phyloP scores from a whole-genome alignment of 768 basidiomycete species.

The Royoungia palumana region DNA sequence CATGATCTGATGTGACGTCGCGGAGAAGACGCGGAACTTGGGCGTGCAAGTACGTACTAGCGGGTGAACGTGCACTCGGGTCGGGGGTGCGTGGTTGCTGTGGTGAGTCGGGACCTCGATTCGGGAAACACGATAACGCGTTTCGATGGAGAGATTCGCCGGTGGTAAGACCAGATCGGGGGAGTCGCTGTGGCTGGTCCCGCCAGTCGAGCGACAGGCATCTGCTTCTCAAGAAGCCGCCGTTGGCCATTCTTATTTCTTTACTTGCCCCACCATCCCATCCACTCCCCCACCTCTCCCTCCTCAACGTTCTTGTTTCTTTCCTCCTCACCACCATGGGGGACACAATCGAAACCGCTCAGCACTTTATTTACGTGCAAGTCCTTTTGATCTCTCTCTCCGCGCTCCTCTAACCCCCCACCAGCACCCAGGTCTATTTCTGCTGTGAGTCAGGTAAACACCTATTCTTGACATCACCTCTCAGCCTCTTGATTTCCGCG shows the following conservation, averaged over 20 bases:
- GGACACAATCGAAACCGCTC: slow-evolving; percentile 54
- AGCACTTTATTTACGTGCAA: slow-evolving; percentile 74
- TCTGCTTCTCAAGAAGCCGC: slow-evolving; percentile 30
- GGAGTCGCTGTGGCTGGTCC: slow-evolving; percentile 27
- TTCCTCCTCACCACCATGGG: slow-evolving; percentile 33
- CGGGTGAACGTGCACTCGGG: too few relatives aligned
- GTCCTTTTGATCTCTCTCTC: slow-evolving; percentile 18
- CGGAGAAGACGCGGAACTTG: slow-evolving; percentile 2
- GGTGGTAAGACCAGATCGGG: slow-evolving; percentile 28
- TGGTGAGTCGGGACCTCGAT: neutral
- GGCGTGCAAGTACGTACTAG: too few relatives aligned
- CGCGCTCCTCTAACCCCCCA: slow-evolving; percentile 10
- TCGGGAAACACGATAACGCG: slow-evolving; percentile 13
- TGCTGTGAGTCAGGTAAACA: slow-evolving; percentile 58
- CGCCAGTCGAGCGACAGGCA: slow-evolving; percentile 17
- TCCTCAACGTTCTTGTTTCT: slow-evolving; percentile 7
- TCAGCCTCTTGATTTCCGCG: slow-evolving; percentile 29
- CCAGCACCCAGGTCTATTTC: slow-evolving; percentile 71
- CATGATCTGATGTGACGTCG: slow-evolving; percentile 9
- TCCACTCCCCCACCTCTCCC: slow-evolving; percentile 5
- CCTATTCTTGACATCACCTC: slow-evolving; percentile 14
- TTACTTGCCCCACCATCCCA: slow-evolving; percentile 16
- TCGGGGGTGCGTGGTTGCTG: neutral
- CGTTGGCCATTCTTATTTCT: slow-evolving; percentile 27
- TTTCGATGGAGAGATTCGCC: slow-evolving; percentile 24